Percentiles rank a stretch among this genome's conserved stretches.
Conservation (phyloP, 495 filamentous ascomycete species). For the Chaetomium cochliodes region DNA sequence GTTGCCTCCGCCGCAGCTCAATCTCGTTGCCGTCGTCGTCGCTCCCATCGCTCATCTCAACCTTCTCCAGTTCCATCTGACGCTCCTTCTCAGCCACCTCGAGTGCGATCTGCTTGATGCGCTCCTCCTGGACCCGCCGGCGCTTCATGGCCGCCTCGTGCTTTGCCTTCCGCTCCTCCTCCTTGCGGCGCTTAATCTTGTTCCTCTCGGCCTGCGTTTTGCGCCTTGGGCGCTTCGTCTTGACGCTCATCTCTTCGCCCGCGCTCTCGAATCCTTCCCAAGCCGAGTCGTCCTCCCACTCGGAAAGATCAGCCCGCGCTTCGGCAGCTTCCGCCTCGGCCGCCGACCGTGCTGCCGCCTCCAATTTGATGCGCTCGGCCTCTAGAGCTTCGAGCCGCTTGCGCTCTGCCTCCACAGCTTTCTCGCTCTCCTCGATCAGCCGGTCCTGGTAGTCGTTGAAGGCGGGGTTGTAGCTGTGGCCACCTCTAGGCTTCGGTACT, state of each 20-base stretch:
- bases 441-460: conserved; percentile 81
- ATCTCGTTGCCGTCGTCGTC: conserved; percentile 57
- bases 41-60: conserved; percentile 45
- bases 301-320: conserved; percentile 64
- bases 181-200: conserved; percentile 81
- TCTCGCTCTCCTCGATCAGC: conserved; percentile 67
- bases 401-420: conserved; percentile 76
- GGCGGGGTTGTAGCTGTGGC: conserved; percentile 85
- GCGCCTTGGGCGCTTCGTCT: conserved; percentile 69
- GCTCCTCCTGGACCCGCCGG: conserved; percentile 63
- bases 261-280: conserved; percentile 82
- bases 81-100: conserved; percentile 60
- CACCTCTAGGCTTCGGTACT: conserved; percentile 73
- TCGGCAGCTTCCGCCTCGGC: conserved; percentile 62
- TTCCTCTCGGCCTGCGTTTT: conserved; percentile 87
- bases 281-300: conserved; percentile 79
- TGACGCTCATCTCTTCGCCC: conserved; percentile 60
- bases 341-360: conserved; percentile 54
- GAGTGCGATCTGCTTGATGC: conserved; percentile 57
- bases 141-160: conserved; percentile 70
- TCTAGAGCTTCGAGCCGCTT: conserved; percentile 68
- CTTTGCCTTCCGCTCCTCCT: conserved; percentile 68
- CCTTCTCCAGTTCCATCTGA: conserved; percentile 39
- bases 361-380: conserved; percentile 55
- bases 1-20: conserved; percentile 67